A percentile compares a stretch with the other conserved stretches of the same genome.
These are phyloP conservation scores for Trypanosoma theileri DNA, from an alignment of 208 protist species.

Conservation along the genomic window DNA sequence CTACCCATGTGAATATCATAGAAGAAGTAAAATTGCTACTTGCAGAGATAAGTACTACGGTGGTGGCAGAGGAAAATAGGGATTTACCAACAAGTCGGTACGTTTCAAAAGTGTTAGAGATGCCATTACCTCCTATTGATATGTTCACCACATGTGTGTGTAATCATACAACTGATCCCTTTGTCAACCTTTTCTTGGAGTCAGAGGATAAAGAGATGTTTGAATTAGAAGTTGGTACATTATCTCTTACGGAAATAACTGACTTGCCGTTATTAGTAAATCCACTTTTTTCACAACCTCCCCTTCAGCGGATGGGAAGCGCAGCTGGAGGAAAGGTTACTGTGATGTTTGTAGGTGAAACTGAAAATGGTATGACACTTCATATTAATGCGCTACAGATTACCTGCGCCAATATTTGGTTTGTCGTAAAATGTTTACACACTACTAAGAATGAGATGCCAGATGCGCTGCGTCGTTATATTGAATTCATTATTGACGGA, in stretches of 20 bases:
- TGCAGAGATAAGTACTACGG: background rate
- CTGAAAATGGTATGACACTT: constrained; percentile 27
- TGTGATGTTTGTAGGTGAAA: constrained; percentile 27
- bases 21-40: constrained; percentile 4
- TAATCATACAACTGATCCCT: constrained; percentile 43
- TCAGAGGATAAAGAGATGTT: constrained; percentile 29
- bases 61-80: background rate
- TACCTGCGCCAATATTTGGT: constrained; percentile 30
- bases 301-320: constrained; percentile 11
- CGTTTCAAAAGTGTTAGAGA: constrained; percentile 29
- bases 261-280: constrained; percentile 33
- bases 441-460: constrained; percentile 28
- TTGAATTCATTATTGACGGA: constrained; percentile 33
- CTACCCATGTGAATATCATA: background rate
- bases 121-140: constrained; percentile 43
- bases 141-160: constrained; percentile 46
- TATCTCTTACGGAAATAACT: background rate
- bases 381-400: constrained; percentile 39
- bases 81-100: constrained; percentile 27
- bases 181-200: constrained; percentile 45
- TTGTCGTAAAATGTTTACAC: constrained; percentile 48
- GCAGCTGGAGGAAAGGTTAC: constrained; percentile 36
- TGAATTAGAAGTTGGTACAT: constrained; percentile 60
- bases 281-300: constrained; percentile 34
- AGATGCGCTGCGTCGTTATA: constrained; percentile 44